Evolutionary conservation across 1,284 basidiomycete genomes (phyloP).

Genomic region (Cutaneotrichosporon dermatis): DNA sequence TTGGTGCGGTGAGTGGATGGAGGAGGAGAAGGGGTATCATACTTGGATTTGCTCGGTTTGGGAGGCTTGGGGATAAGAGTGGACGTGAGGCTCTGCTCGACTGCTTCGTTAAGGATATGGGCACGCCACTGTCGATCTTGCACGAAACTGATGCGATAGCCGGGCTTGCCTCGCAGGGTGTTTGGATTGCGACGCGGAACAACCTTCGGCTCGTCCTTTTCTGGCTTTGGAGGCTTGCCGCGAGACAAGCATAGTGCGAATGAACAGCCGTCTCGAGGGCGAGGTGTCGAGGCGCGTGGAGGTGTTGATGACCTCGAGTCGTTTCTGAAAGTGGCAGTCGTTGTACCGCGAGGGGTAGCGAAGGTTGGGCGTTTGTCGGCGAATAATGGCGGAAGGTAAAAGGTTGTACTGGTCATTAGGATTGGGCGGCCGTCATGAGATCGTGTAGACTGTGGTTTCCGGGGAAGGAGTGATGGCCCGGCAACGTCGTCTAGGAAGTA

Average conservation of each 20-base stretch:
- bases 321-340: not conserved
- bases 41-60: not conserved
- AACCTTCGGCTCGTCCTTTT: no score
- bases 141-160: constrained; percentile 1
- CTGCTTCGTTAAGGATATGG: constrained; percentile 8
- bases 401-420: not conserved
- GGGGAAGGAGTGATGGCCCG: not conserved
- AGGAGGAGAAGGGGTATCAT: not conserved
- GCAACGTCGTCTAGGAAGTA: not conserved
- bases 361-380: not conserved
- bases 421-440: not conserved
- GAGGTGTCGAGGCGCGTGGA: not conserved
- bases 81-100: not conserved
- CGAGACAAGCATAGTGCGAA: not conserved
- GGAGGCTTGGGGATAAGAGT: not conserved
- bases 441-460: not conserved
- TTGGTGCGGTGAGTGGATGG: not conserved
- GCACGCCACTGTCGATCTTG: constrained; percentile 6
- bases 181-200: no score
- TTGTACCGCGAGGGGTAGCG: not conserved
- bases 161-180: not conserved
- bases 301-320: not conserved
- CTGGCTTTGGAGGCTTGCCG: not conserved
- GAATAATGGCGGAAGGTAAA: constrained; percentile 10
- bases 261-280: not conserved